Conservation (phyloP, 148 eudicot genomes). For the Salicornia ramosissima region DNA sequence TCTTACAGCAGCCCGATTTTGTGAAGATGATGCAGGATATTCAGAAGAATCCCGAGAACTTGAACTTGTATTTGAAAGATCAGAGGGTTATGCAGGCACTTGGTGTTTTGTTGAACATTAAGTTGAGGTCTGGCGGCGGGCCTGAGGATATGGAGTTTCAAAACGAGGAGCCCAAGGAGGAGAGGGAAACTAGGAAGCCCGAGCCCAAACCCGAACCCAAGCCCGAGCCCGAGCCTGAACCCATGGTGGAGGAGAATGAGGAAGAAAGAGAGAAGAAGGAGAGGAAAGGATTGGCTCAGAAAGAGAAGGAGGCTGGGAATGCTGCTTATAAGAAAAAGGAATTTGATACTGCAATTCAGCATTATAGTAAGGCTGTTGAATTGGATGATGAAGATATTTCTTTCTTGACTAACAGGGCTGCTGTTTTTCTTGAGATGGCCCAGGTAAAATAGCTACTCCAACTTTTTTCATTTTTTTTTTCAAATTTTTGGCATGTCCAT, state of each 20-base stretch:
- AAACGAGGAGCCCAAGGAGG: constrained; percentile 24
- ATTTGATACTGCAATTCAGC: constrained; percentile 68
- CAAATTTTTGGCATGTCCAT: background rate
- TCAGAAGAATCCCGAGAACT: constrained; percentile 71
- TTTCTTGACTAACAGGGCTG: constrained; percentile 89
- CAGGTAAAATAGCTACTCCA: constrained; percentile 43
- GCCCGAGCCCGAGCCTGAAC: constrained; percentile 40
- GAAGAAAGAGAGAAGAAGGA: constrained; percentile 58
- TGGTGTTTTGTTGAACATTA: constrained; percentile 68
- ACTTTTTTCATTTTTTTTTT: background rate
- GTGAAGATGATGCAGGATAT: constrained; percentile 83
- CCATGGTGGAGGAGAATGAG: constrained; percentile 49
- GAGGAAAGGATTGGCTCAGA: constrained; percentile 55
- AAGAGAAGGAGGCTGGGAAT: constrained; percentile 92
- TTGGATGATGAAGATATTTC: constrained; percentile 87
- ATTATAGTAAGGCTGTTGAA: constrained; percentile 62
- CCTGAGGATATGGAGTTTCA: constrained; percentile 20
- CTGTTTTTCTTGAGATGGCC: constrained; percentile 91
- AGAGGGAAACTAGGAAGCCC: constrained; percentile 30
- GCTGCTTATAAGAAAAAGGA: constrained; percentile 94
- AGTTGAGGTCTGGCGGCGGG: constrained; percentile 33
- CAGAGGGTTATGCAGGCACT: constrained; percentile 92
- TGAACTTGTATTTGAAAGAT: constrained; percentile 85
- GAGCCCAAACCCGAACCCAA: constrained; percentile 38
- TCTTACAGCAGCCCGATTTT: constrained; percentile 69